Base-by-base conservation (phyloP, 2,329 filamentous ascomycete species). In the Alternaria burnsii region DNA sequence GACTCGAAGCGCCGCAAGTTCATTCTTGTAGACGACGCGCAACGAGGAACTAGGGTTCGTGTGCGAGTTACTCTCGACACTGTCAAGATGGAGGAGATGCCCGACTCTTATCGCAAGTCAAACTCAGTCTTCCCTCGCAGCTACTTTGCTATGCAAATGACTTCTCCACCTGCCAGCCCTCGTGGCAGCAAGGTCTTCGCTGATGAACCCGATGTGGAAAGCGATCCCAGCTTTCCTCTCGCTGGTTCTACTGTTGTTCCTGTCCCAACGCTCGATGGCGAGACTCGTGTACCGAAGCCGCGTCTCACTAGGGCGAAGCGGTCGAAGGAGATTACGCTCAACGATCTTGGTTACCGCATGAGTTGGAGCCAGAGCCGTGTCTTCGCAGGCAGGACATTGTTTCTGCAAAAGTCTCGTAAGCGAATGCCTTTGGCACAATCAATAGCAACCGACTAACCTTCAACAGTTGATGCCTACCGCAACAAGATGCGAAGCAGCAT, bases 1-100 rank as follows among this genome's bases (percentile, higher is more conserved):
- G 93, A 95, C 72, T 89, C 90, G 53, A 97, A 97, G 82, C 92
- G 93, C 74, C 91, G 94, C 76, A 98, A 97, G 80, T 98, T 98
- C 79, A 97, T 98, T 69, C 87, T 98, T 10, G 93, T 98, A 28
- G 94, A 97, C 68, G 94, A 98, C 77, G 89, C 88, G 53, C 91
- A 93, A 55, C 74, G 75, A 18, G 91, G 90, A 53, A 90, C 88
- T 52, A 88, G 93, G 42, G 89, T 97, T 2, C 89, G 94, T 16
- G 94, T 98, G 46, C 91, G 94, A 63, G 94, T 97, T 52, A 95
- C 91, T 65, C 88, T 99, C n/a, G 93, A 97, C 74, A 89, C 90
- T 44, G 93, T 97, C 70, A 91, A 97, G 76, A 96, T 95, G 82
- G 91, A 94, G 73, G 94, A 98, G 79, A 97, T 98, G 74, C 94